Base-by-base conservation (phyloP, 2,329 filamentous ascomycete species). In the Arthrinium puccinioides region DNA sequence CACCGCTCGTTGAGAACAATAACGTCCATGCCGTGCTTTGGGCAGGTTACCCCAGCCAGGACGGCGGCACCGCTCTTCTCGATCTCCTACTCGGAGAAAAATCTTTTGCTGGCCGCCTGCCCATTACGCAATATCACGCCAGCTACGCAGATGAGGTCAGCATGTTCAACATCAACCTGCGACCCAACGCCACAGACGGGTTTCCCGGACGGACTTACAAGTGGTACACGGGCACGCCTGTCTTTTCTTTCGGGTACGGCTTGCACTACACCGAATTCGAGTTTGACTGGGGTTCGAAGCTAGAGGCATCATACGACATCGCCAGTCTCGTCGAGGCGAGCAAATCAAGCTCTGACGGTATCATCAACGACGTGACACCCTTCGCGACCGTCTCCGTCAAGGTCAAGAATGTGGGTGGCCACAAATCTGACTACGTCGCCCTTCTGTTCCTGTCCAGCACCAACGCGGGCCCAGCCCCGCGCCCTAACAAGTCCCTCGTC, bases 1-100 rank as follows among this genome's bases (percentile, higher is more conserved):
- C 62, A 4, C 57, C 66, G 3, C 51, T 73, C 10, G 49, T 66
- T 4, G 50, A 49, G 10, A 70, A 72, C 38, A 40, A 49, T 2
- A 66, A 67, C 37, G 59, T 74, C 44, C 62, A 56, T 20, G 62
- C 66, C 5, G 44, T 75, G 1, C 33, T 74, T 0, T 74, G 70
- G 70, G 66, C 58, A 2, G 69, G 70, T 2, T 74, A 70, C 44
- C 70, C 71, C 1, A 70, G 71, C 3, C 70, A 74, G 53, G 64
- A 67, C 37, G 70, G 70, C 10, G 71, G 71, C 9, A 54, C 56
- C 6, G 71, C 71, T 0, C 50, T 74, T 8, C 53, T 73, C 34
- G 60, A 74, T 40, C 60, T 74, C 29, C 45, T 74, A 27, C 63
- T 59, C 4, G 70, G 71, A 4, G 63, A 60, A 30, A 55, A 49